phyloP scores from a whole-genome alignment of 2,329 filamentous ascomycete genomes.

The Pseudogymnoascus sp. region DNA sequence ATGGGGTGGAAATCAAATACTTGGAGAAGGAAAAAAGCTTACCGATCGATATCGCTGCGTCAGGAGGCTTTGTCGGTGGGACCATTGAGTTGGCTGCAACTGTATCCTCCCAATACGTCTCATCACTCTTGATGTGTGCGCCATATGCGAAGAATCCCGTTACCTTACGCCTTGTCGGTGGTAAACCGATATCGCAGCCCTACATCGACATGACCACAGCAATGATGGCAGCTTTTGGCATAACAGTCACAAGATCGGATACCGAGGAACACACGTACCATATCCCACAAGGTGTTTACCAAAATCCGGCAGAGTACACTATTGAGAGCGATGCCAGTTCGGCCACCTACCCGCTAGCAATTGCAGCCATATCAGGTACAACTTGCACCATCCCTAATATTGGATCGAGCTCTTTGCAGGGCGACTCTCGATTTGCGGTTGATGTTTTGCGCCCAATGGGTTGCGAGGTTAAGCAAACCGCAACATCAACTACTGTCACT shows the following conservation, averaged over 20 bases:
- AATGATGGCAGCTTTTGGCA: slow-evolving; percentile 93
- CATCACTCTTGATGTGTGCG: slow-evolving; percentile 91
- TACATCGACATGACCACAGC: slow-evolving; percentile 99
- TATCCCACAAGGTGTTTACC: slow-evolving; percentile 78
- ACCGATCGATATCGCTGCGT: slow-evolving; percentile 75
- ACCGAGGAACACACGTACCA: slow-evolving; percentile 87
- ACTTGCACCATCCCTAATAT: slow-evolving; percentile 97
- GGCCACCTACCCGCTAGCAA: slow-evolving; percentile 88
- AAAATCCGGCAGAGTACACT: slow-evolving; percentile 77
- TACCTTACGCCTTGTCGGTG: slow-evolving; percentile 83
- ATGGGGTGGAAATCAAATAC: slow-evolving; percentile 84
- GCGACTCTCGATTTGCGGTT: slow-evolving; percentile 88
- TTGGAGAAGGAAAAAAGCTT: slow-evolving; percentile 77
- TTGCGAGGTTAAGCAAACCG: slow-evolving; percentile 78
- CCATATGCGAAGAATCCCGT: slow-evolving; percentile 94
- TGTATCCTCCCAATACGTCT: slow-evolving; percentile 98
- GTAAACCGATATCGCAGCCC: slow-evolving; percentile 90
- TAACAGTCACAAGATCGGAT: slow-evolving; percentile 68
- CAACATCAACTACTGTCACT: slow-evolving; percentile 82
- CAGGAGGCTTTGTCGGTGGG: slow-evolving; percentile 76
- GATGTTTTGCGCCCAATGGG: slow-evolving; percentile 92
- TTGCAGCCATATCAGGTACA: slow-evolving; percentile 92
- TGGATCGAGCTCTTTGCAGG: slow-evolving; percentile 83
- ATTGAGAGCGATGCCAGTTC: slow-evolving; percentile 98
- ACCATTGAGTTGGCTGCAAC: slow-evolving; percentile 89